Percentiles rank a stretch among this genome's conserved stretches.
Conservation (phyloP, 352 stramenopile species). For the Phytophthora aleatoria region DNA sequence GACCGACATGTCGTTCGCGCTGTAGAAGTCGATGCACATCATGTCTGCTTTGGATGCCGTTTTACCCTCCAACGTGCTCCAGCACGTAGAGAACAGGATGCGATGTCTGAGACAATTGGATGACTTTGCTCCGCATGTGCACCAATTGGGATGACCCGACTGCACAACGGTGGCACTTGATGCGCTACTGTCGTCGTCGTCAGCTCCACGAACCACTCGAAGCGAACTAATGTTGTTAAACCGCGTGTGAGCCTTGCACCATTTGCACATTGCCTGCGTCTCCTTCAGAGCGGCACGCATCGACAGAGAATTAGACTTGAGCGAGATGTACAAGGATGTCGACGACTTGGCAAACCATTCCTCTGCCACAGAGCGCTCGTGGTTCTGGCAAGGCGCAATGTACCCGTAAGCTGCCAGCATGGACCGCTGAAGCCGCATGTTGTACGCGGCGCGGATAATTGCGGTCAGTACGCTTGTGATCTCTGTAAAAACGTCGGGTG, state of each 20-base stretch:
- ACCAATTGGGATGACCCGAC: slow-evolving; percentile 43
- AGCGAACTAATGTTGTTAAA: slow-evolving; percentile 88
- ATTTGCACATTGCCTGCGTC: slow-evolving; percentile 82
- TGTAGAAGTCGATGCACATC: slow-evolving; percentile 91
- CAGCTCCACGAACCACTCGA: slow-evolving; percentile 43
- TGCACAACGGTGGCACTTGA: slow-evolving; percentile 37
- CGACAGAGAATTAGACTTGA: slow-evolving; percentile 87
- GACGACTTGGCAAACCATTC: slow-evolving; percentile 85
- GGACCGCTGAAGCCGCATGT: slow-evolving; percentile 76
- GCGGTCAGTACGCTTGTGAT: slow-evolving; percentile 62
- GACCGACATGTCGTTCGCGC: slow-evolving; percentile 80
- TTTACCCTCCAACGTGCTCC: slow-evolving; percentile 77
- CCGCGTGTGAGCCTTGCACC: slow-evolving; percentile 80
- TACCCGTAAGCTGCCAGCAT: slow-evolving; percentile 68
- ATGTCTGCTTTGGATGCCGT: slow-evolving; percentile 84
- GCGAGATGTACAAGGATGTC: slow-evolving; percentile 80
- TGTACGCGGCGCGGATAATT: slow-evolving; percentile 78
- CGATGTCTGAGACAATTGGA: slow-evolving; percentile 64
- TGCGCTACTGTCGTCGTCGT: slow-evolving; percentile 18
- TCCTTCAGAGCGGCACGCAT: slow-evolving; percentile 84
- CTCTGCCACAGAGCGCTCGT: slow-evolving; percentile 70
- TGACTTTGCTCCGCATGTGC: slow-evolving; percentile 67
- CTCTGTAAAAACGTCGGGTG: slow-evolving; percentile 66
- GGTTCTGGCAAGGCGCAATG: slow-evolving; percentile 52
- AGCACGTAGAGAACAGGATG: slow-evolving; percentile 86